Conservation (phyloP, 257 asterid genomes). For the Capsicum baccatum region DNA sequence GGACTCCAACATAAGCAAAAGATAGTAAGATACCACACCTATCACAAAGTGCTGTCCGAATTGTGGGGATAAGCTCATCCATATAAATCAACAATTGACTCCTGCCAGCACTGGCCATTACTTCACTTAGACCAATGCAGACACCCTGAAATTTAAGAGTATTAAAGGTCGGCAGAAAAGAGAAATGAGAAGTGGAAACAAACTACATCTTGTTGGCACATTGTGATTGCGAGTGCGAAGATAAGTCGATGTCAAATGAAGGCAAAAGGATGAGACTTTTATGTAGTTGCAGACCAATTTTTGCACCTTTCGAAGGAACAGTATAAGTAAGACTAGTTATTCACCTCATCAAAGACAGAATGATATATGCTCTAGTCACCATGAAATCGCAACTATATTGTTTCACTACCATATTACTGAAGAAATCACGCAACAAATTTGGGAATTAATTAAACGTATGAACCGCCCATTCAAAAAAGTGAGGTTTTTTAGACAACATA, state of each 20-base stretch:
- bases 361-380: background rate
- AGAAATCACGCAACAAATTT: background rate
- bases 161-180: slow-evolving; percentile 9
- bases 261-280: background rate
- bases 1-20: slow-evolving; percentile 11
- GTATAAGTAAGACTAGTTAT: slow-evolving; percentile 18
- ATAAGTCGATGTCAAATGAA: background rate
- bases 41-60: slow-evolving; percentile 97
- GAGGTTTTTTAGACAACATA: no score
- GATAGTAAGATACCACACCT: slow-evolving; percentile 52
- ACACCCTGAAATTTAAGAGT: slow-evolving; percentile 71
- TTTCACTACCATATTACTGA: background rate
- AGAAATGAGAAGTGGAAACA: slow-evolving; percentile 20
- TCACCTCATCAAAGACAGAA: slow-evolving; percentile 10
- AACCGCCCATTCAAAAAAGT: background rate
- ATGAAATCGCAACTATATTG: slow-evolving; percentile 4
- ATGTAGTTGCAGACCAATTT: background rate
- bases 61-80: slow-evolving; percentile 90
- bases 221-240: slow-evolving; percentile 1
- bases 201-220: slow-evolving; percentile 11
- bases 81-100: slow-evolving; percentile 87
- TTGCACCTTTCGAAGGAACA: background rate
- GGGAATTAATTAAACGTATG: background rate
- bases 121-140: slow-evolving; percentile 96
- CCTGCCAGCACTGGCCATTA: slow-evolving; percentile 97